Base-by-base conservation (phyloP, 495 filamentous ascomycete species). In the Tuber melanosporum region DNA sequence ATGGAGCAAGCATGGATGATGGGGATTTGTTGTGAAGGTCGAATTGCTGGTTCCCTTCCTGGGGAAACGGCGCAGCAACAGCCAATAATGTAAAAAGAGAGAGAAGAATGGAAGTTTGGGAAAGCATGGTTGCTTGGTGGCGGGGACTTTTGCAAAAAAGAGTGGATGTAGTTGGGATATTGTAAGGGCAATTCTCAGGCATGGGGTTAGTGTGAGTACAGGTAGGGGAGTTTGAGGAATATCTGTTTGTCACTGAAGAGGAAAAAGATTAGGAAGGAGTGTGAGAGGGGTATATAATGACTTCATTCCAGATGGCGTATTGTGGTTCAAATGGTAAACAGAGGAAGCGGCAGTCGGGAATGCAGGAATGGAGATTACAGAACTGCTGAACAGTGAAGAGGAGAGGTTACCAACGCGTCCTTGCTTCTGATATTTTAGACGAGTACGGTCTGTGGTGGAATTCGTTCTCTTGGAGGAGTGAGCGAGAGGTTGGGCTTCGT, bases 1-100 rank as follows among this genome's bases (percentile, higher is more conserved):
- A 20, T 17, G 70, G n/a, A 4, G 77, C 15, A 36, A 80, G 71
- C 9, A 44, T 43, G 62, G 77, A 9, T n/a, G 73, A 76, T 17
- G 78, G 78, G 3, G 77, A 80, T 62, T 76, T 72, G 57, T 80
- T 80, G 77, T 75, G 71, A 49, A 69, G 71, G 39, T 80, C 78
- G 20, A 80, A 75, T 71, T 80, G 78, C 70, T 80, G 47, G 74
- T 80, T 80, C 73, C 78, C 78, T 79, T 80, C 78, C 75, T 80
- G 78, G 9, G 78, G 78, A 45, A 80, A 20, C 0, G 77, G 77
- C 39, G 71, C 71, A 4, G 78, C 22, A 57, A 73, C 70, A 3
- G 45, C 57, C 12, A 74, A 71, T 69, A 76, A 70, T 39, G 66
- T 46, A n/a, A 71, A 49, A 39, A 77, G 39, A 0, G 22, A 46